A percentile compares a stretch with the other conserved stretches of the same genome.
phyloP scores from a whole-genome alignment of 108 stramenopile species.

The Nannochloropsis salina region DNA sequence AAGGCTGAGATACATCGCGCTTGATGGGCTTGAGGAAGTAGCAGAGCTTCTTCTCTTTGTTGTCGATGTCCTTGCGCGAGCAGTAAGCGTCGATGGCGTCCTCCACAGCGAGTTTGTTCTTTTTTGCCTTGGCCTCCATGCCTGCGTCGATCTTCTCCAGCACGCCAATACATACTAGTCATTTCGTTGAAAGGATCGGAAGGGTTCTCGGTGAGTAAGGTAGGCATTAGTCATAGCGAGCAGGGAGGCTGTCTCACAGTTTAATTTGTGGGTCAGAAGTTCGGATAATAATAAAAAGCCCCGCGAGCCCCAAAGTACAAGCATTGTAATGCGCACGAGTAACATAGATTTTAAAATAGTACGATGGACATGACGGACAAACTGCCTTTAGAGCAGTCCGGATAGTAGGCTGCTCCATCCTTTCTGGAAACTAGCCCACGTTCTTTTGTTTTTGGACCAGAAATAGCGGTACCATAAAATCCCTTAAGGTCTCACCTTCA shows the following conservation, averaged over 20 bases:
- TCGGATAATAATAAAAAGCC: constrained; percentile 25
- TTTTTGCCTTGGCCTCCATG: constrained; percentile 41
- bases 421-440: background rate
- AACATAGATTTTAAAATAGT: background rate
- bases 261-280: constrained; percentile 18
- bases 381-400: background rate
- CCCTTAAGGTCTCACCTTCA: background rate
- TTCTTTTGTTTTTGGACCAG: too few relatives aligned
- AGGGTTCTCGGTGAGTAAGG: background rate
- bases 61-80: constrained; percentile 36
- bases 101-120: constrained; percentile 53
- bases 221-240: constrained; percentile 35
- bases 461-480: too few relatives aligned
- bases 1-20: constrained; percentile 85
- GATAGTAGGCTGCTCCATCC: background rate
- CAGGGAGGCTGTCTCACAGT: constrained; percentile 21
- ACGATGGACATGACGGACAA: background rate
- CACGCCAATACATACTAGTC: constrained; percentile 54
- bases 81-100: constrained; percentile 53
- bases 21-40: constrained; percentile 97
- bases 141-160: constrained; percentile 46
- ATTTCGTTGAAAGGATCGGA: background rate
- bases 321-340: background rate
- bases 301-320: background rate
- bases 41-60: constrained; percentile 91